These are phyloP conservation scores for Fusarium tuaranense DNA, from an alignment of 2,329 filamentous ascomycete species.

Conservation along the genomic window DNA sequence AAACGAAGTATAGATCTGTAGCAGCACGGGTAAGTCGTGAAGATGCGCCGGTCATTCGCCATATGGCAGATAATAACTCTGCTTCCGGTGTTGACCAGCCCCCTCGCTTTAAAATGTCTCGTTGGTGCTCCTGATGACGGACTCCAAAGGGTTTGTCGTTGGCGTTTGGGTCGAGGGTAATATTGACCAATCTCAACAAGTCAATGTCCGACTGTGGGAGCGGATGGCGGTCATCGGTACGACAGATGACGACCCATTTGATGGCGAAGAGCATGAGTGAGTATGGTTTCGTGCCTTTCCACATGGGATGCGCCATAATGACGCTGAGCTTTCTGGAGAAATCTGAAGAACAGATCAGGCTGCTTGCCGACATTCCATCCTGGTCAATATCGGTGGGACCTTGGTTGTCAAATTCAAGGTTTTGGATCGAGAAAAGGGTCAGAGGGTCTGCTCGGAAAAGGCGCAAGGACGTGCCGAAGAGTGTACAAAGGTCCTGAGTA, in stretches of 20 bases:
- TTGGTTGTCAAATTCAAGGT: background rate
- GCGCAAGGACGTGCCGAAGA: background rate
- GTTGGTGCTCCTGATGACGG: background rate
- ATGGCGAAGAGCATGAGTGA: background rate
- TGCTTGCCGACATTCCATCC: background rate
- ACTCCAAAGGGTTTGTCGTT: background rate
- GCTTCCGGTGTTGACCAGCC: background rate
- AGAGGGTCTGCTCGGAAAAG: background rate
- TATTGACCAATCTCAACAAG: background rate
- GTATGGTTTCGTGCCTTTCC: background rate
- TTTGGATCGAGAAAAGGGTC: background rate
- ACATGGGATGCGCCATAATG: background rate
- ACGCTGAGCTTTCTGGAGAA: background rate
- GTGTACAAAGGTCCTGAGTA: background rate
- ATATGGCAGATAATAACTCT: background rate
- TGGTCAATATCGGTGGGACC: background rate
- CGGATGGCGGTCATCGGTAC: background rate
- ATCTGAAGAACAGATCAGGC: background rate
- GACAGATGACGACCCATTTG: background rate
- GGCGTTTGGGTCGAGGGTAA: background rate
- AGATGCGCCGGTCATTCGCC: background rate
- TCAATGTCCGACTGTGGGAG: background rate
- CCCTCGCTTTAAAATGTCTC: background rate
- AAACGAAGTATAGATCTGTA: background rate
- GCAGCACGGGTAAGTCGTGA: background rate